Conservation (phyloP, 2,329 filamentous ascomycete species). For the Plenodomus biglobosus region DNA sequence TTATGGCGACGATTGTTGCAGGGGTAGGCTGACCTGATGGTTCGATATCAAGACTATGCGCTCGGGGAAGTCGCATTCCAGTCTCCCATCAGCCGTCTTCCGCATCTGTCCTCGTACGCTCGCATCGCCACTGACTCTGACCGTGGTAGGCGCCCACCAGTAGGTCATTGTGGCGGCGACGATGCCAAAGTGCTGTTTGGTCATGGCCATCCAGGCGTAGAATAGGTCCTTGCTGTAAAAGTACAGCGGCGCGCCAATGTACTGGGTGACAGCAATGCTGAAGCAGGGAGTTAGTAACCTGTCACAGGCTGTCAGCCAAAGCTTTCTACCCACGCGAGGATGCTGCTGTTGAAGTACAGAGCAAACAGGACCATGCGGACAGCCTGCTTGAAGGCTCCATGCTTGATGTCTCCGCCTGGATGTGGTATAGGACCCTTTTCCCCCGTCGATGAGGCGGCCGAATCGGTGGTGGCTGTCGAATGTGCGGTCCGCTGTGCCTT, state of each 20-base stretch:
- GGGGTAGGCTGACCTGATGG: constrained; percentile 59
- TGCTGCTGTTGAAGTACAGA: constrained; percentile 50
- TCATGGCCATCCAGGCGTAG: constrained; percentile 81
- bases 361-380: constrained; percentile 50
- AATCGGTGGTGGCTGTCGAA: not conserved
- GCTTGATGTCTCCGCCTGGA: constrained; percentile 45
- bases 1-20: not conserved
- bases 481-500: constrained; percentile 14
- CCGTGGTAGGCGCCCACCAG: constrained; percentile 78
- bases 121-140: constrained; percentile 79
- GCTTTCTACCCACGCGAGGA: constrained; percentile 41
- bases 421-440: constrained; percentile 21
- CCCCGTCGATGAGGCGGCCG: no score
- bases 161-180: constrained; percentile 77
- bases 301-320: constrained; percentile 8
- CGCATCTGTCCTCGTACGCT: constrained; percentile 74
- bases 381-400: constrained; percentile 47
- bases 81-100: constrained; percentile 66
- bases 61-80: constrained; percentile 77
- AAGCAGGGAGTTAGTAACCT: constrained; percentile 27
- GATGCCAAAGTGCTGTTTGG: constrained; percentile 81
- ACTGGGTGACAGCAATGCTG: constrained; percentile 64
- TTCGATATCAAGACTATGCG: constrained; percentile 81
- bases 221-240: constrained; percentile 72
- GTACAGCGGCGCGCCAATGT: constrained; percentile 73